Evolutionary conservation across 352 stramenopile species (phyloP).

Genomic region (Peronospora farinosa): DNA sequence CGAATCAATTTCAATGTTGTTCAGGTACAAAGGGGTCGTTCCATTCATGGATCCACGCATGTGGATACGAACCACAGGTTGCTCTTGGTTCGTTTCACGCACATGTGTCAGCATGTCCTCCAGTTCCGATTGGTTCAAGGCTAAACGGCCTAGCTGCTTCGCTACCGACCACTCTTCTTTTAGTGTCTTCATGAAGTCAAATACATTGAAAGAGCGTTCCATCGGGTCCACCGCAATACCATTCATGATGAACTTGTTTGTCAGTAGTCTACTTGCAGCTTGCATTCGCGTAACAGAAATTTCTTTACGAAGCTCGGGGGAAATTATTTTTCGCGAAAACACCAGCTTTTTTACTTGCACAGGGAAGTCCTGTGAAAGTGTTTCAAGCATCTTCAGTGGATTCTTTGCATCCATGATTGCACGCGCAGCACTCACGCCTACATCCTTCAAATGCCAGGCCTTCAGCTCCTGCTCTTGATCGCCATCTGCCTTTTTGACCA

Average conservation of each 20-base stretch:
- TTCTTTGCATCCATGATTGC: conserved; percentile 70
- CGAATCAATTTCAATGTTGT: conserved; percentile 73
- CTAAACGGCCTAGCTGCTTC: conserved; percentile 52
- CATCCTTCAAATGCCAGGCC: conserved; percentile 85
- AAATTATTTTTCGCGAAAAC: conserved; percentile 52
- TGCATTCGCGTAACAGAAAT: conserved; percentile 36
- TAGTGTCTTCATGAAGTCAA: conserved; percentile 81
- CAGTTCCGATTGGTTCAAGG: conserved; percentile 41
- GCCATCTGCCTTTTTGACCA: conserved; percentile 41
- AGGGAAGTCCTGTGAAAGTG: conserved; percentile 88
- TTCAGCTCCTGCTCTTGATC: conserved; percentile 50
- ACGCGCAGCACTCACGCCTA: conserved; percentile 74
- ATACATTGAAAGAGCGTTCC: conserved; percentile 88
- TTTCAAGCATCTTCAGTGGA: conserved; percentile 68
- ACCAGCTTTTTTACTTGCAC: conserved; percentile 70
- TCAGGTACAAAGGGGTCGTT: conserved; percentile 66
- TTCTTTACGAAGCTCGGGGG: conserved; percentile 41
- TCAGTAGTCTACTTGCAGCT: conserved; percentile 26
- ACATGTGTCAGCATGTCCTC: conserved; percentile 58
- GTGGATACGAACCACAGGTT: conserved; percentile 48
- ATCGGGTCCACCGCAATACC: conserved; percentile 75
- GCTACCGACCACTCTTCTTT: conserved; percentile 73
- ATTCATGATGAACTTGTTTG: conserved; percentile 84
- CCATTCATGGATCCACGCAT: conserved; percentile 57
- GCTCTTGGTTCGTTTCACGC: conserved; percentile 39